These are phyloP conservation scores for Wickerhamomyces silvicola DNA, from an alignment of 805 yeast species.

Conservation along the genomic window DNA sequence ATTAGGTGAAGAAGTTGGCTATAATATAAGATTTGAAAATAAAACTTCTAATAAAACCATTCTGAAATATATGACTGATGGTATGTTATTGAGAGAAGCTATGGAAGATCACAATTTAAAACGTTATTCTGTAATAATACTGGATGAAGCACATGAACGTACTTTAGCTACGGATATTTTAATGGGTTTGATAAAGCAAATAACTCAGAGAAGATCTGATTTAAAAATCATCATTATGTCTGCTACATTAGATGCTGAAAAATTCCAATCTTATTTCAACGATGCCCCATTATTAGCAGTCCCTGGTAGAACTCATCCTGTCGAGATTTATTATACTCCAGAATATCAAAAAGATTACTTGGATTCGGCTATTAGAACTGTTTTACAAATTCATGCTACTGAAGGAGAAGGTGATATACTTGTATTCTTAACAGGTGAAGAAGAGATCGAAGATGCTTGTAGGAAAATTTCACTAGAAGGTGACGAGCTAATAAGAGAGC, in stretches of 20 bases:
- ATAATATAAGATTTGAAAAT: conserved; percentile 90
- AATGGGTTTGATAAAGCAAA: conserved; percentile 89
- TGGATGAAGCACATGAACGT: conserved; percentile 98
- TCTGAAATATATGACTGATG: conserved; percentile 95
- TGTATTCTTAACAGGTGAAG: conserved; percentile 90
- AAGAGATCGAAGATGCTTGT: conserved; percentile 96
- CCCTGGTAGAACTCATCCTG: conserved; percentile 97
- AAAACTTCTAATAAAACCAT: conserved; percentile 75
- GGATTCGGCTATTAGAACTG: conserved; percentile 93
- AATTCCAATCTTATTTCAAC: conserved; percentile 84
- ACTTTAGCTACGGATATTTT: conserved; percentile 93
- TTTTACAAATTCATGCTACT: conserved; percentile 92
- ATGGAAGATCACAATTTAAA: conserved; percentile 88
- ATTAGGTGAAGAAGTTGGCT: conserved; percentile 93
- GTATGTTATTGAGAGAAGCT: conserved; percentile 95
- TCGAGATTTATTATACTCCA: conserved; percentile 93
- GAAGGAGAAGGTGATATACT: conserved; percentile 90
- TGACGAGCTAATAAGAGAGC: conserved; percentile 84
- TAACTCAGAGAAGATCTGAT: conserved; percentile 74
- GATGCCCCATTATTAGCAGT: conserved; percentile 93
- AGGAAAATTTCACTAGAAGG: conserved; percentile 81
- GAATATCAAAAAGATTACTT: conserved; percentile 93
- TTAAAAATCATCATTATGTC: conserved; percentile 93
- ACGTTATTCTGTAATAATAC: conserved; percentile 80
- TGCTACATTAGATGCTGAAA: conserved; percentile 95